Evolutionary conservation across 495 filamentous ascomycete species (phyloP), one percentile per base, ranked within the genome.

Genomic region (Podospora australis): DNA sequence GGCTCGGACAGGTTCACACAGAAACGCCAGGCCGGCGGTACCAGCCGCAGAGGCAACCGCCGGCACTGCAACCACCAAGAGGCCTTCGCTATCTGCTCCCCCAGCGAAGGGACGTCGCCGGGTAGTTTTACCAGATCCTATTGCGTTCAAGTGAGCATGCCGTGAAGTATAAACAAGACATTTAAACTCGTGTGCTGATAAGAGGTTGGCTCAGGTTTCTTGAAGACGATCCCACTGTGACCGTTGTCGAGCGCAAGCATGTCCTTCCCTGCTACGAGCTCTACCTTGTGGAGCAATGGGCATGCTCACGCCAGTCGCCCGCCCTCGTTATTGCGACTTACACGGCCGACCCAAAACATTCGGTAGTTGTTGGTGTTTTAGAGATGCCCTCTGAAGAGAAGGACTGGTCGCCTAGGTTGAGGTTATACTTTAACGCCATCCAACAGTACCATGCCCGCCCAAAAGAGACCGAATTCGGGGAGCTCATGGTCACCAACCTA

Each of bases 261-360:
- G 68, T 72, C 24, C 76, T 98, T 17, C 65, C 80, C 39, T 94
- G 94, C 49, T 97, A 96, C 62, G 90, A 96, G 61, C 70, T 91
- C 41, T 97, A 97, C 68, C 67, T 97, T 28, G 90, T 98, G 48
- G 92, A 97, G 65, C 92, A 98, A 78, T 98, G 92, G 94, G 88
- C 88, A 9, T 96, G 89, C 64, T 96, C 90, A 6, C 81, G 92
- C 46, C 74, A 79, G 24, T 86, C 95, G 55, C 92, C 91, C 6
- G 95, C 90, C 21, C 87, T 92, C 52, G 79, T 95, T 22, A 95
- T 98, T 50, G 84, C 85, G 17, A 95, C 91, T 4, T 97, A 92
- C 64, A 96, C 94, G 0, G 94, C 92, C 14, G 86, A 96, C 55
- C 73, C 79, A 9, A 82, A 83, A 14, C 86, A 96, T 62, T 77